Evolutionary conservation across 2,329 filamentous ascomycete genomes (phyloP).

Genomic region (Diaporthe sp.): DNA sequence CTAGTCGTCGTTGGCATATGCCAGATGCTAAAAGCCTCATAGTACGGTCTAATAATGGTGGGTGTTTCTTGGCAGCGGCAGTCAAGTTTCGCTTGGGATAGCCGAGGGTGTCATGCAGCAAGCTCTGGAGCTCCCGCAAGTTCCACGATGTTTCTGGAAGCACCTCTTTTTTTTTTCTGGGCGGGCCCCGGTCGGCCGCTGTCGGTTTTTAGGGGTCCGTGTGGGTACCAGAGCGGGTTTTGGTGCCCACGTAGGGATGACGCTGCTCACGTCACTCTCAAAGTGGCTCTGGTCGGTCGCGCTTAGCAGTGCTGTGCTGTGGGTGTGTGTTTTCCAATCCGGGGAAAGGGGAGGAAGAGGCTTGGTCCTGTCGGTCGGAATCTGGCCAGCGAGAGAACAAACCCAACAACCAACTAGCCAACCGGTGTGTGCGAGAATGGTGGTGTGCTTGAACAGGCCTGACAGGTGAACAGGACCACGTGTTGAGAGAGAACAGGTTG

Average conservation of each 20-base stretch:
- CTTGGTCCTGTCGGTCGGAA: too few species aligned
- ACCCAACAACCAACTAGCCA: background rate
- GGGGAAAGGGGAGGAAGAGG: background rate
- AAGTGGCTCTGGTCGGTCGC: background rate
- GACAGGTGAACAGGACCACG: background rate
- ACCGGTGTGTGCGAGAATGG: background rate
- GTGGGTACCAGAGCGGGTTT: slow-evolving; percentile 2
- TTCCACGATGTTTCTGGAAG: slow-evolving; percentile 29
- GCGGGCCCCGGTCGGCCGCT: background rate
- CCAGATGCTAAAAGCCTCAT: background rate
- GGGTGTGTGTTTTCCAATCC: background rate
- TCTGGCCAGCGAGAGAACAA: too few species aligned
- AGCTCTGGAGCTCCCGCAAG: background rate
- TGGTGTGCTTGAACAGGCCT: background rate
- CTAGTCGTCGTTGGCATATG: background rate
- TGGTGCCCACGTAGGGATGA: background rate
- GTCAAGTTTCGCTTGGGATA: background rate
- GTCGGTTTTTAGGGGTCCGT: slow-evolving; percentile 2
- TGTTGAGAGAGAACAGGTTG: background rate
- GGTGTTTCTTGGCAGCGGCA: background rate
- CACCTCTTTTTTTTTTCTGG: too few species aligned
- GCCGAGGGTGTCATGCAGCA: slow-evolving; percentile 20
- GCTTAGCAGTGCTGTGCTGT: too few species aligned
- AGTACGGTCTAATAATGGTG: background rate
- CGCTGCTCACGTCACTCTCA: slow-evolving; percentile 20